A percentile compares a stretch with the other conserved stretches of the same genome.
phyloP scores from a whole-genome alignment of 768 basidiomycete genomes.

The Dacryopinax primogenitus region DNA sequence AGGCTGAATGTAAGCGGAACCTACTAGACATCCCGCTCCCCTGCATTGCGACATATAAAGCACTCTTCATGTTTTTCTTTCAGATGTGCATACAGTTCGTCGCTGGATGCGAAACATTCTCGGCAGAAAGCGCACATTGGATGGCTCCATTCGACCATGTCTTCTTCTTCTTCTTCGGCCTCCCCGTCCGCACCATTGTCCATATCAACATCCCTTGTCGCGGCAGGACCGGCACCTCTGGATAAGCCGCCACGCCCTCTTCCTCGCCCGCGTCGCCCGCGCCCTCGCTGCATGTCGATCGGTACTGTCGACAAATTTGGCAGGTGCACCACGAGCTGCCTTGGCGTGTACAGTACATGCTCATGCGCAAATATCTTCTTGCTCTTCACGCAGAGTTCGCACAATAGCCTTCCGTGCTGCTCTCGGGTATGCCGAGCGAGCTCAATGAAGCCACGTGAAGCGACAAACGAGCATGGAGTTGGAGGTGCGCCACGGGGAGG shows the following conservation, averaged over 20 bases:
- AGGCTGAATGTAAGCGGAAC: slow-evolving; percentile 25
- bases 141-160: slow-evolving; percentile 33
- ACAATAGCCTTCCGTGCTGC: slow-evolving; percentile 22
- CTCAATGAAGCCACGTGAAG: background rate
- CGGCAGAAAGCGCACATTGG: slow-evolving; percentile 79
- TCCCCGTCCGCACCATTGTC: slow-evolving; percentile 24
- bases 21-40: slow-evolving; percentile 72
- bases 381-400: slow-evolving; percentile 72
- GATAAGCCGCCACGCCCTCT: slow-evolving; percentile 5
- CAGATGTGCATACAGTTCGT: slow-evolving; percentile 90
- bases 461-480: background rate
- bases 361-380: slow-evolving; percentile 97
- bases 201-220: slow-evolving; percentile 9
- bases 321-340: slow-evolving; percentile 55
- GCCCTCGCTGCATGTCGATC: slow-evolving; percentile 30
- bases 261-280: slow-evolving; percentile 4
- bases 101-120: slow-evolving; percentile 87
- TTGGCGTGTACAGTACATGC: slow-evolving; percentile 65
- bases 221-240: slow-evolving; percentile 1
- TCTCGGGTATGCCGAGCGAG: background rate
- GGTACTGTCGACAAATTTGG: slow-evolving; percentile 36
- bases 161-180: slow-evolving; percentile 16
- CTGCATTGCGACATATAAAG: slow-evolving; percentile 80
- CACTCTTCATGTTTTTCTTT: slow-evolving; percentile 91
- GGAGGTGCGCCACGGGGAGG: background rate